A percentile compares a stretch with the other conserved stretches of the same genome.
Conservation (phyloP, 2,329 filamentous ascomycete species). For the Pseudomassariella vexata region DNA sequence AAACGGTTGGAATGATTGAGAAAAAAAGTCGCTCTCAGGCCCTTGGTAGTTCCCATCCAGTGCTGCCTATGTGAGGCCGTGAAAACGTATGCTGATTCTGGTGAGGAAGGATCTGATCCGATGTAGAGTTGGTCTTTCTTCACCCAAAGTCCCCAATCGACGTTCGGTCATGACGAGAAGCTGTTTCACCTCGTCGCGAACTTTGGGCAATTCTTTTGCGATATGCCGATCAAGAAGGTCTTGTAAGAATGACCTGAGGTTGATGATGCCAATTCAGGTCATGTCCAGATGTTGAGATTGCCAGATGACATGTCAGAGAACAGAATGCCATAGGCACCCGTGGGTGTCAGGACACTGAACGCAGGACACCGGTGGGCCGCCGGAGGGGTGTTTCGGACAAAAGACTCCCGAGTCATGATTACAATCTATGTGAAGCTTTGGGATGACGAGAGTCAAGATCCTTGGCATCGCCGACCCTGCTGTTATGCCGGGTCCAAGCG, state of each 20-base stretch:
- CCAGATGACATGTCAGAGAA: no score
- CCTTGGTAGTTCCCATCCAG: slow-evolving; percentile 16
- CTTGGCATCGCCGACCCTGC: no score
- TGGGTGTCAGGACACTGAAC: no score
- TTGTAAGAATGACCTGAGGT: slow-evolving; percentile 15
- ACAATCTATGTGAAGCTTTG: no score
- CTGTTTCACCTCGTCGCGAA: slow-evolving; percentile 16
- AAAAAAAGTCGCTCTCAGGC: slow-evolving; percentile 12
- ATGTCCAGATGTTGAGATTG: slow-evolving; percentile 16
- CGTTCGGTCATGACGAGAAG: slow-evolving; percentile 6
- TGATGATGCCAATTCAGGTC: slow-evolving; percentile 12
- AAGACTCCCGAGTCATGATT: no score
- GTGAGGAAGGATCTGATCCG: slow-evolving; percentile 15
- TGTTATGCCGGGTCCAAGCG: no score
- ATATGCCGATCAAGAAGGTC: slow-evolving; percentile 21
- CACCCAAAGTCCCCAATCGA: slow-evolving; percentile 10
- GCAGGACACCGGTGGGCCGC: no score
- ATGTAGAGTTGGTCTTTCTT: slow-evolving; percentile 9
- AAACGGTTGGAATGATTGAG: slow-evolving; percentile 14
- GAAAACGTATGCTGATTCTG: slow-evolving; percentile 16
- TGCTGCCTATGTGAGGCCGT: slow-evolving; percentile 16
- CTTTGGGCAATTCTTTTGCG: slow-evolving; percentile 21
- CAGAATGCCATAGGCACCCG: no score
- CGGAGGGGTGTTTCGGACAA: no score
- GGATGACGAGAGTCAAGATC: no score